Evolutionary conservation across 176 grass and related monocot species (phyloP), one percentile per base, ranked within the genome.

Genomic region (Tillandsia fasciculata): DNA sequence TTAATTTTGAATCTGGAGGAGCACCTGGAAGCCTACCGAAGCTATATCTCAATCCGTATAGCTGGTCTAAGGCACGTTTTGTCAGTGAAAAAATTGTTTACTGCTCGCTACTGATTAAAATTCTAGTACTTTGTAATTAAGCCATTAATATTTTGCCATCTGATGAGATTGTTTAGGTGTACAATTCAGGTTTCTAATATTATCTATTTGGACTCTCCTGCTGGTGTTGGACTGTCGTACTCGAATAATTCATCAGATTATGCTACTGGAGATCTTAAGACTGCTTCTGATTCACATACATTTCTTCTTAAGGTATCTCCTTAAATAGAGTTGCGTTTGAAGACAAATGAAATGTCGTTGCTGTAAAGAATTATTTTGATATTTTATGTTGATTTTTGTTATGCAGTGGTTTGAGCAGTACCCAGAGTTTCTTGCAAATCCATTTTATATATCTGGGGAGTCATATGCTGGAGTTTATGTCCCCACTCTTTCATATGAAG

Each of bases 401-500:
- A n/a, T 63, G 28, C 83, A 97, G 93, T 97, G 93, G 93, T 90
- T 92, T 75, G 67, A 90, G 28, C 72, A 87, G 68, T 97, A 97
- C 67, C 81, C 93, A 52, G 89, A 97, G 69, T 97, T 92, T 69
- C 77, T 79, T 23, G 74, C 51, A 48, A 97, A 92, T 66, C 71
- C 89, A 7, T 92, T 97, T 72, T 97, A 90, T 58, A 97, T 97
- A 61, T 26, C 83, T 67, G 93, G 93, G 49, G 93, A 97, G 56
- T 97, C 93, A 2, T 97, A 97, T 73, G 93, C 93, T 3, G 93
- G 93, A 67, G 84, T 97, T 64, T 97, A 97, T 79, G 89, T 97
- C 67, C 93, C 93, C 28, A 97, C 93, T 51, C 93, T 97, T 75
- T 79, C 89, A 42, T 72, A 82, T 75, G 86, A 90, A 83, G 89